These are phyloP conservation scores for Coelastrella sp. DNA, from an alignment of 139 green algal species.

Conservation along the genomic window DNA sequence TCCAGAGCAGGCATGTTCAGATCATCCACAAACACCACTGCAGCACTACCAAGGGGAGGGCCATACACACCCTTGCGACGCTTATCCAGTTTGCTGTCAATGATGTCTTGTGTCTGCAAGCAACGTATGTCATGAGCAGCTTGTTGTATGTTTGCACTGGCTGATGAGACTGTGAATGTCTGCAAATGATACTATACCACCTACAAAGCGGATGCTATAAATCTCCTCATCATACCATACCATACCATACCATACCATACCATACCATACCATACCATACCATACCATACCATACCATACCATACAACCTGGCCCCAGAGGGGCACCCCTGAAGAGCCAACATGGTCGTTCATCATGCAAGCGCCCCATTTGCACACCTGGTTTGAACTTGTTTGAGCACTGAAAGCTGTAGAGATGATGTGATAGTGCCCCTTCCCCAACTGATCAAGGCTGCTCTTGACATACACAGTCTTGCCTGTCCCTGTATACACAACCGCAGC, in stretches of 20 bases:
- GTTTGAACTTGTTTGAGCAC: constrained; percentile 82
- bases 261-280: too few species aligned
- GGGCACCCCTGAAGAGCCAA: too few species aligned
- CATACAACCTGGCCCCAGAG: too few species aligned
- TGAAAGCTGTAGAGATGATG: constrained; percentile 71
- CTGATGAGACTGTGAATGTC: too few species aligned
- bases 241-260: too few species aligned
- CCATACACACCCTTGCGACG: constrained; percentile 76
- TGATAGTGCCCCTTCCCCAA: constrained; percentile 43
- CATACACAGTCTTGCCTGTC: constrained; percentile 66
- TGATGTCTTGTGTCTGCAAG: constrained; percentile 78
- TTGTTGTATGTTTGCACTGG: too few species aligned
- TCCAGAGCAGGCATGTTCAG: constrained; percentile 68
- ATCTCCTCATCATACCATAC: too few species aligned
- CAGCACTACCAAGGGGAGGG: constrained; percentile 61
- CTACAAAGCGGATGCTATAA: too few species aligned
- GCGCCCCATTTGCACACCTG: neutral
- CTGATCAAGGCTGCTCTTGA: constrained; percentile 60
- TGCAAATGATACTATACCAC: too few species aligned
- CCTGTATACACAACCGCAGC: neutral
- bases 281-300: too few species aligned
- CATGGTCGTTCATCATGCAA: too few species aligned
- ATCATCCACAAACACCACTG: constrained; percentile 68
- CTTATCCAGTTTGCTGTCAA: constrained; percentile 80
- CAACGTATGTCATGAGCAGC: too few species aligned